Base-by-base conservation (phyloP, 768 basidiomycete genomes). In the Crucibulum laeve region DNA sequence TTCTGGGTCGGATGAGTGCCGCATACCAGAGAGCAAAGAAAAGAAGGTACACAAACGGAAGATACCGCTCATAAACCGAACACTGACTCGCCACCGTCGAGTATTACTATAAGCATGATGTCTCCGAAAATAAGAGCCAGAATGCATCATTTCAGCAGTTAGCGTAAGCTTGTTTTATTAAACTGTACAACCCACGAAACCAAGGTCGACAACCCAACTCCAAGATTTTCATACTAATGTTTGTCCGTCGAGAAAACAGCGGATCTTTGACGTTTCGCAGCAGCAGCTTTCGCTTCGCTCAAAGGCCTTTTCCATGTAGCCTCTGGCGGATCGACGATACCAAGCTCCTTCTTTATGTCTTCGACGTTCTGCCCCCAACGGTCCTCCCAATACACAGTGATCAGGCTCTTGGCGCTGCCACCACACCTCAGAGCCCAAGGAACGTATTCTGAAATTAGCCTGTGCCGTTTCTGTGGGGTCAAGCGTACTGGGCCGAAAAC, bases 341-440 rank as follows among this genome's bases (percentile, higher is more conserved):
- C 89, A 17, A 96, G 69, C 57, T 96, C 91, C 49, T 67, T 74
- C 67, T 91, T 85, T 67, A 99, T 73, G 38, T 91, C 89, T 1
- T 79, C 80, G 1, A 95, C 62, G 47, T 87, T 74, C 63, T 90
- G 82, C 40, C 79, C 79, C 95, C 94, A 98, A 42, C 93, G 69
- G 62, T 91, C 76, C 64, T 98, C 96, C 95, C 96, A 98, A 56
- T 94, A 94, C 1, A 98, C 84, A 1, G 86, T 86, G 41, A 97
- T 87, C 47, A 98, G 62, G 56, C 84, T 87, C 53, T 70, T 73
- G 1, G 87, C 79, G 48, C 70, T 77, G 21, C 81, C 75, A 1
- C 94, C 96, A 46, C 86, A 91, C 51, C 79, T 79, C 47, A 96
- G 62, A 10, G 93, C 94, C 95, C 95, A 98, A 1, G 91, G 87